Percentiles rank a stretch among this genome's conserved stretches.
Evolutionary conservation across 192 early-diverging fungal species (phyloP).

Genomic region (Coemansia sp.): DNA sequence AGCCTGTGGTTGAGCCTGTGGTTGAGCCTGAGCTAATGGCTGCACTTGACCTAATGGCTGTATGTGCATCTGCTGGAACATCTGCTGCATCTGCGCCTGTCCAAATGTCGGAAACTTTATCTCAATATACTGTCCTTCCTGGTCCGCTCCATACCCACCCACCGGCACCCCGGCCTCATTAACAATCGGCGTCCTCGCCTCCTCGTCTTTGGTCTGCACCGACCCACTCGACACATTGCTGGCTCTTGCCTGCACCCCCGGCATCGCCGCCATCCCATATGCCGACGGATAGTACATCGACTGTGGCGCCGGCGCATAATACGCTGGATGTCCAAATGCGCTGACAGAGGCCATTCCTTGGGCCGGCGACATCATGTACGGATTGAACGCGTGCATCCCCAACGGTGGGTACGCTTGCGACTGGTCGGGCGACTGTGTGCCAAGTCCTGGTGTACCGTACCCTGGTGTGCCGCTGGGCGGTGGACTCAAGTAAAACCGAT

Average conservation of each 20-base stretch:
- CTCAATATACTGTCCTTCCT: slow-evolving; percentile 54
- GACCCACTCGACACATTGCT: slow-evolving; percentile 21
- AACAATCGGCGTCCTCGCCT: slow-evolving; percentile 28
- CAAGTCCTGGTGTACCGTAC: neutral
- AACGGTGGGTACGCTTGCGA: slow-evolving; percentile 33
- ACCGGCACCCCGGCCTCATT: slow-evolving; percentile 32
- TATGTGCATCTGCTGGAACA: slow-evolving; percentile 54
- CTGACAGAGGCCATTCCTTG: slow-evolving; percentile 27
- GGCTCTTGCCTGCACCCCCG: slow-evolving; percentile 21
- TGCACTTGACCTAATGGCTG: slow-evolving; percentile 12
- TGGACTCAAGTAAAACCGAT: slow-evolving; percentile 50
- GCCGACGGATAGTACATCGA: slow-evolving; percentile 40
- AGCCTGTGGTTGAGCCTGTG: neutral
- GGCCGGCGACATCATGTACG: slow-evolving; percentile 33
- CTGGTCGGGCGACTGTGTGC: slow-evolving; percentile 20
- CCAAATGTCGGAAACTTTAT: slow-evolving; percentile 56
- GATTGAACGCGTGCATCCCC: slow-evolving; percentile 31
- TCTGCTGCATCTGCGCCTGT: slow-evolving; percentile 51
- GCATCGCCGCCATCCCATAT: slow-evolving; percentile 22
- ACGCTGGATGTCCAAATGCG: slow-evolving; percentile 40
- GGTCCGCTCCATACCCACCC: slow-evolving; percentile 46
- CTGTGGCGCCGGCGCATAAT: slow-evolving; percentile 37
- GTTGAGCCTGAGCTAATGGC: neutral
- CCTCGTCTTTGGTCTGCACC: slow-evolving; percentile 4
- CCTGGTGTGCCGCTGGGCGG: slow-evolving; percentile 19